Base-by-base conservation (phyloP, 306 rosid species). In the Glycine latifolia region DNA sequence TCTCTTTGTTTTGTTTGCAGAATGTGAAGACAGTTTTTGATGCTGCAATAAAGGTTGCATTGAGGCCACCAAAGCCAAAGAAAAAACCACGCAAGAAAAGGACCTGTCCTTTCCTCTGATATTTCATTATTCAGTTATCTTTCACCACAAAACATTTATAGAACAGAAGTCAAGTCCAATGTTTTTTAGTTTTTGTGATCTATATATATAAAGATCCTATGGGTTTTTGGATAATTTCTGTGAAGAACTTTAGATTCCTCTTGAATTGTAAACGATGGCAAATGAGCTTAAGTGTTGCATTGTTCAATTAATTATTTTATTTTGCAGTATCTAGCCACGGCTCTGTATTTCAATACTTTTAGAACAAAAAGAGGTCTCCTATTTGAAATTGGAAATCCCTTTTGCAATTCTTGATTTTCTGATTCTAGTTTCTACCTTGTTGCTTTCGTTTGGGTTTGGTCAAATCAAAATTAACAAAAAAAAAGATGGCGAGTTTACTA, bases 1-100 rank as follows among this genome's bases (percentile, higher is more conserved):
- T 58, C 7, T 8, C 2, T 49, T 16, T 14, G 8, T 20, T 71
- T 0, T 82, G 73, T 47, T 80, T 79, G 81, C 86, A 88, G 91
- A 88, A 88, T 80, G 91, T 88, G 85, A 88, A 88, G 80, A 67
- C 83, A 37, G 91, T 88, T 26, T 88, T 88, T 80, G 91, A 88
- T 85, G 81, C 84, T 71, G 91, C 91, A 72, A 88, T 88, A 39
- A 88, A 85, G 78, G 85, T 88, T 39, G 88, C 87, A 53, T 47
- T 88, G 84, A 82, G 87, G 86, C 91, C 91, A 72, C 75, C 80
- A 52, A 88, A 83, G 82, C 79, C 68, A 60, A 88, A 85, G 87
- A 85, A 67, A 79, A 88, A 88, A 85, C 87, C 74, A 41, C 77
- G 77, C 73, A 88, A 88, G 85, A 80, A 41, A 83, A 88, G 87